Base-by-base conservation (phyloP, 805 yeast genomes). In the Ogataea methanolica region DNA sequence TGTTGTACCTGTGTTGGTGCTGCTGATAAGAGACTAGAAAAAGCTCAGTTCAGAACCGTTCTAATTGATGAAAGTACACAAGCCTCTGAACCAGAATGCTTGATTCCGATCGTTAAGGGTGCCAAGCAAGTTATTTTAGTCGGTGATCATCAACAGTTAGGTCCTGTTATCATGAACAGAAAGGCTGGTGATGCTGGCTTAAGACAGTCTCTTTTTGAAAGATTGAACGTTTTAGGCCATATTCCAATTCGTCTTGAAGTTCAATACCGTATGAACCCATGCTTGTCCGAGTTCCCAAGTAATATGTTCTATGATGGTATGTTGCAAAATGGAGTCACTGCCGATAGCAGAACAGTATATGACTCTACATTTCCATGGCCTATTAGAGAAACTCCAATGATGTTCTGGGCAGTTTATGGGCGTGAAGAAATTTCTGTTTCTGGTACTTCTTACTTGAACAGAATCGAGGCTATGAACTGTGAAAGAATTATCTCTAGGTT, bases 101-200 rank as follows among this genome's bases (percentile, higher is more conserved):
- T 91, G 58, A 88, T 91, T 54, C 97, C 98, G 12, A 79, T 91
- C 36, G 89, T 85, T 2, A 85, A 83, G 55, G 96, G 97, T 23
- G 90, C 95, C 41, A 85, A 85, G 61, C 97, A 91, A 62, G 88
- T 90, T 6, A 79, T 91, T 41, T 70, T 91, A 33, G 97, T 68
- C 37, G 98, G 98, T 60, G 98, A 91, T 65, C 97, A 92, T 67
- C 92, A 89, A 68, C 98, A 91, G 70, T 73, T 91, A 54, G 97
- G 97, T 1, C 97, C 98, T 0, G 95, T 90, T 22, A 85, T 92
- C 42, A 66, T 88, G 47, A 89, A 88, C 56, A 79, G 80, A 57
- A 76, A 78, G 56, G 96, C 96, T 3, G 89, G 85, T 16, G 83
- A 83, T 52, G 96, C 96, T 0, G 97, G 97, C 22, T 74, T 92